Base-by-base conservation (phyloP, 108 stramenopile species). In the Cylindrotheca fusiformis region DNA sequence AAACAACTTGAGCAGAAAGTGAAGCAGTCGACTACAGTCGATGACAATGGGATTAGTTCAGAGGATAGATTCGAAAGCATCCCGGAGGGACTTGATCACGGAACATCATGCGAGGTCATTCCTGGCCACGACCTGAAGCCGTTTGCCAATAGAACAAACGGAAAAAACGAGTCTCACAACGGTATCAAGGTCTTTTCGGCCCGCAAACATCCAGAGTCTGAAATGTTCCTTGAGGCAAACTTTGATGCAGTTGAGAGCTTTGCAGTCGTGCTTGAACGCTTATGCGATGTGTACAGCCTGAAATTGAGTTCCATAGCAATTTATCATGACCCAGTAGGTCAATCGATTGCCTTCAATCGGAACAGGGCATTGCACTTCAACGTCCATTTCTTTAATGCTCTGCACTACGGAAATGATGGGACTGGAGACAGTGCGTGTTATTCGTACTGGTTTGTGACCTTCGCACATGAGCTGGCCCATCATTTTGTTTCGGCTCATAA, bases 401-500 rank as follows among this genome's bases (percentile, higher is more conserved):
- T 90, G 8, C 86, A 87, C 51, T 73, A 67, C 46, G 23, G 46
- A 18, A 32, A 63, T 30, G 60, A 72, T 46, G 8, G 30, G 21
- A 58, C 68, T 23, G 20, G 51, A 4, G 68, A 58, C 23, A 46
- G 66, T n/a, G 69, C 55, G 24, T 90, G 88, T 52, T 90, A 86
- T 58, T 78, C 81, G 0, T 90, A 90, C 48, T 90, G 88, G 88
- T 90, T 60, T 41, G 70, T 78, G 8, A 71, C 71, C 0, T 56
- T 78, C 18, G 72, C 76, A 21, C 88, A 90, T 57, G 88, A 90
- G 48, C 58, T 90, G 2, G 85, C 88, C 18, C 88, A 90, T 58
- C 79, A 86, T 57, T 53, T 90, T 33, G 83, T 73, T 22, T 65
- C 71, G 12, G 81, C 77, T 1, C 88, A 90, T 68, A 85, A 85